Percentiles rank a stretch among this genome's conserved stretches.
Conservation (phyloP, 352 stramenopile species). For the Phytophthora quininea region DNA sequence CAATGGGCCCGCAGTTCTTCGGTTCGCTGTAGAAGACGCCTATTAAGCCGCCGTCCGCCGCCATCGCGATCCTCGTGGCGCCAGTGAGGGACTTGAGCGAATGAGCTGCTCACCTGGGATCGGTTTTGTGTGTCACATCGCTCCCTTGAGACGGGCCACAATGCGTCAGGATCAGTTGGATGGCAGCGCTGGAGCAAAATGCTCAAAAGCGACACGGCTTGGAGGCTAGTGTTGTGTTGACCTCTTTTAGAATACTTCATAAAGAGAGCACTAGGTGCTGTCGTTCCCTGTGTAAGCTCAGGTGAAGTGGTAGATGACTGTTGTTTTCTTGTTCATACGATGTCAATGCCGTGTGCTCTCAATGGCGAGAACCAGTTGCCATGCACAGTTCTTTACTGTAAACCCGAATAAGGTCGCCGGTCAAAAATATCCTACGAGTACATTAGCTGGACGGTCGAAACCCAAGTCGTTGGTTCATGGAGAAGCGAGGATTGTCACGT, state of each 20-base stretch:
- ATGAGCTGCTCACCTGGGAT: slow-evolving; percentile 6
- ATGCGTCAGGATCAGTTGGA: slow-evolving; percentile 1
- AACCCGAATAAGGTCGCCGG: too few relatives aligned
- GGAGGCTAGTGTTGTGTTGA: too few relatives aligned
- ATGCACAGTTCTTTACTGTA: too few relatives aligned
- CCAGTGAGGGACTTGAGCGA: slow-evolving; percentile 1
- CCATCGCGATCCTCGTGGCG: slow-evolving; percentile 4
- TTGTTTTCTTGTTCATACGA: neutral
- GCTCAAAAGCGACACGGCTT: too few relatives aligned
- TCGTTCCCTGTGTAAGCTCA: too few relatives aligned
- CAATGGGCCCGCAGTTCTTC: neutral
- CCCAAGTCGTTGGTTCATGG: too few relatives aligned
- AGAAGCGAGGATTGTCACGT: too few relatives aligned
- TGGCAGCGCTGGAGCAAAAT: neutral
- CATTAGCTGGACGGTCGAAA: too few relatives aligned
- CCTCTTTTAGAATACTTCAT: neutral
- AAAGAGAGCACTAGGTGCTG: neutral
- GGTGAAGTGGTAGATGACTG: neutral
- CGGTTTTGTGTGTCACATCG: neutral
- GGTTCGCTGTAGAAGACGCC: neutral
- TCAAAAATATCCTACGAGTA: too few relatives aligned
- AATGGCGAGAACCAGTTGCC: too few relatives aligned
- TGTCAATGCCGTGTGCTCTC: too few relatives aligned
- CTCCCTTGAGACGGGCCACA: slow-evolving; percentile 15
- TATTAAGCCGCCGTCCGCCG: slow-evolving; percentile 1